Base-by-base conservation (phyloP, 768 basidiomycete species). In the Auriculariales sp. region DNA sequence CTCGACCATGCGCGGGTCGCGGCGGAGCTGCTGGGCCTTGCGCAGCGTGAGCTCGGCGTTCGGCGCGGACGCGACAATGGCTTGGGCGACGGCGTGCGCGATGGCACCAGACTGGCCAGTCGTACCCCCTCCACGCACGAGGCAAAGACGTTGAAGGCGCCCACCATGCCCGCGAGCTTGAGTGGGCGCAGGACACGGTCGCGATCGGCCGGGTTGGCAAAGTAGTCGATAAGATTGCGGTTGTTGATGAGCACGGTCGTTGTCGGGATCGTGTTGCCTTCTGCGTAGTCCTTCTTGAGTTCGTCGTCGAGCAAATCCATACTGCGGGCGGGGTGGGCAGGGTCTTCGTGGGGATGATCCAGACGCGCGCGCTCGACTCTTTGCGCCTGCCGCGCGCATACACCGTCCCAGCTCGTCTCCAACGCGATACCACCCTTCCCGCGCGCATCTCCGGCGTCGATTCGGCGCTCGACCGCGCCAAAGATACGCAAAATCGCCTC, bases 1-100 rank as follows among this genome's bases (percentile, higher is more conserved):
- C 68, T 99, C 94, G 28, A 95, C 93, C 88, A 94, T 88, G 65
- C 95, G 83, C 42, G 92, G 90, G 71, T 99, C 94, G 58, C 93
- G 80, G 63, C 79, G 78, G 51, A 90, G 66, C 44, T 93, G 69
- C 69, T 89, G 83, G 52, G 87, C 93, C n/a, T n/a, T n/a, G 59
- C 74, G 73, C 56, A 99, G 66, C 35, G 89, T 69, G 3, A 66
- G 62, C 49, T 76, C 75, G 3, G 84, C 68, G 11, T 75, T 74
- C 2, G 84, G 81, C 30, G 77, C 78, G 54, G 86, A 83, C 9
- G 78, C 78, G 3, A 76, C 76, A 24, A 91, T 68, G 15, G 78
- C 87, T 59, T 81, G 82, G 6, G 84, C 73, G 52, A 90, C 78
- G 32, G 81, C 88, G 52, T 82, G 74, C 0, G 81, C 77, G 22